phyloP scores from a whole-genome alignment of 805 yeast species.

The Saccharomycopsis javanensis region DNA sequence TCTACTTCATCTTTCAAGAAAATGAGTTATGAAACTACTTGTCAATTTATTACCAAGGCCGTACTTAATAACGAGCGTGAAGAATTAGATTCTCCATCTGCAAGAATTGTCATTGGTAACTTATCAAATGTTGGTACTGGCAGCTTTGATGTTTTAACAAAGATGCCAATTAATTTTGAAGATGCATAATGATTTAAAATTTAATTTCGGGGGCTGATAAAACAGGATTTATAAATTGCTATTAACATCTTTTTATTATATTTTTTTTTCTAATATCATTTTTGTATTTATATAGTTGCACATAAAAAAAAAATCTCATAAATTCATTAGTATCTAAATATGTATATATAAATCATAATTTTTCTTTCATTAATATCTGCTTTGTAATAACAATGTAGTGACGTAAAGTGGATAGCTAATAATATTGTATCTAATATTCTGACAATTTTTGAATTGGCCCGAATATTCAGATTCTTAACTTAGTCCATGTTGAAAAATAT shows the following conservation, averaged over 20 bases:
- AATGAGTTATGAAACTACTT: conserved; percentile 98
- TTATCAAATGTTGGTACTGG: conserved; percentile 93
- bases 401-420: too few species aligned
- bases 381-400: too few species aligned
- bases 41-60: conserved; percentile 94
- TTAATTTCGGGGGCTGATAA: not conserved
- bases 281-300: not conserved
- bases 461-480: too few species aligned
- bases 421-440: too few species aligned
- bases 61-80: conserved; percentile 89
- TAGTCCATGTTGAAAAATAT: not conserved
- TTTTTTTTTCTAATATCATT: not conserved
- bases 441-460: too few species aligned
- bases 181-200: not conserved
- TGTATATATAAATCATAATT: too few species aligned
- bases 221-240: too few species aligned
- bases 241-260: too few species aligned
- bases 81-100: conserved; percentile 82
- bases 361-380: too few species aligned
- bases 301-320: too few species aligned
- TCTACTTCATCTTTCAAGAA: conserved; percentile 94
- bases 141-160: conserved; percentile 65
- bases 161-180: conserved; percentile 26
- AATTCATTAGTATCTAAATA: too few species aligned
- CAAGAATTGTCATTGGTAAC: conserved; percentile 87